phyloP scores from a whole-genome alignment of 441 rosid genomes.

The Flueggea neowawraea region DNA sequence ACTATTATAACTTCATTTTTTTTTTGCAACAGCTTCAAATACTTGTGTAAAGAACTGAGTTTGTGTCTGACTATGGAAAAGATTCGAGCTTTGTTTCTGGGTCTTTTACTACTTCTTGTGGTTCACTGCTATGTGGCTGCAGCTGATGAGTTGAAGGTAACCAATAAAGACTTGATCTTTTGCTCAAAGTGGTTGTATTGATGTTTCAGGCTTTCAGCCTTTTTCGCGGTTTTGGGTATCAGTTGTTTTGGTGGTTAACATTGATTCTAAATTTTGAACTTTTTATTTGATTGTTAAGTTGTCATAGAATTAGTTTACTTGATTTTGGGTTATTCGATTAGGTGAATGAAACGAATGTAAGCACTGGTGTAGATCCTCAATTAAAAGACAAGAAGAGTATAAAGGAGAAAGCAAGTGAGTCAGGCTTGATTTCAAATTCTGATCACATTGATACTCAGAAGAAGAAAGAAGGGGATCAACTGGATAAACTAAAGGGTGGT shows the following conservation, averaged over 20 bases:
- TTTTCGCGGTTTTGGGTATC: no score
- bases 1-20: no score
- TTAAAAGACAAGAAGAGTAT: slow-evolving; percentile 13
- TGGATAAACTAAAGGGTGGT: slow-evolving; percentile 7
- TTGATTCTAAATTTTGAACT: no score
- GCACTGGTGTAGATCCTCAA: slow-evolving; percentile 21
- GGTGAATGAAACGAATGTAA: slow-evolving; percentile 22
- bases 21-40: no score
- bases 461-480: slow-evolving; percentile 10
- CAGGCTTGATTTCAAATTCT: slow-evolving; percentile 19
- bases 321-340: slow-evolving; percentile 17
- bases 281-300: slow-evolving; percentile 1
- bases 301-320: slow-evolving; percentile 1
- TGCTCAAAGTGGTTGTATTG: background rate
- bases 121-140: slow-evolving; percentile 20
- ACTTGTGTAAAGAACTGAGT: slow-evolving; percentile 19
- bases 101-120: slow-evolving; percentile 34
- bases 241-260: no score
- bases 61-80: slow-evolving; percentile 34
- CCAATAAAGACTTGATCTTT: background rate
- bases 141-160: slow-evolving; percentile 38
- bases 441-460: slow-evolving; percentile 15
- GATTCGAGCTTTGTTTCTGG: slow-evolving; percentile 23
- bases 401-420: slow-evolving; percentile 13
- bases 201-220: no score